A percentile compares a stretch with the other conserved stretches of the same genome.
Conservation (phyloP, 495 filamentous ascomycete species). For the Xylaria bambusicola region DNA sequence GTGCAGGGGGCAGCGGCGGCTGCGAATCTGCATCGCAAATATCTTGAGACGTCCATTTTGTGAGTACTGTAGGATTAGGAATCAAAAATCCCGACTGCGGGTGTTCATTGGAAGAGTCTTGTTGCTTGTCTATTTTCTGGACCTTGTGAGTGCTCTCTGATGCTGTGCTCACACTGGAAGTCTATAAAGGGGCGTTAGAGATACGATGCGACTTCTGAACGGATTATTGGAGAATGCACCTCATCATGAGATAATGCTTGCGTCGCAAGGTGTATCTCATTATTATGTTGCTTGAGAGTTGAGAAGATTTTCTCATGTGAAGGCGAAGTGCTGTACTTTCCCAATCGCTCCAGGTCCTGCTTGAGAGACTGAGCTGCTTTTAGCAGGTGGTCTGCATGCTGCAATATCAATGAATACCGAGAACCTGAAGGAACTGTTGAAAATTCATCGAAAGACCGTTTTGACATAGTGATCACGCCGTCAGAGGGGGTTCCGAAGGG, state of each 20-base stretch:
- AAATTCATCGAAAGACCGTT: constrained; percentile 30
- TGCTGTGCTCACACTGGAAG: background rate
- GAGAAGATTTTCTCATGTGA: constrained; percentile 23
- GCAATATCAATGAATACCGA: constrained; percentile 21
- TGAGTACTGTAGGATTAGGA: constrained; percentile 29
- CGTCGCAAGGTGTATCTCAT: constrained; percentile 23
- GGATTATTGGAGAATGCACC: constrained; percentile 6
- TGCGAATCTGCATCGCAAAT: constrained; percentile 33
- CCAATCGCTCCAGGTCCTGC: constrained; percentile 27
- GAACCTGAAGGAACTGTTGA: constrained; percentile 11
- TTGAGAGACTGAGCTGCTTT: constrained; percentile 31
- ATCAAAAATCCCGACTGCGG: constrained; percentile 18
- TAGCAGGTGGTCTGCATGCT: constrained; percentile 37
- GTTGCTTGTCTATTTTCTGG: constrained; percentile 20
- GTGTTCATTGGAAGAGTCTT: background rate
- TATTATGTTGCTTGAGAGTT: constrained; percentile 27
- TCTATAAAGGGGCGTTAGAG: constrained; percentile 14
- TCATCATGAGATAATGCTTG: constrained; percentile 25
- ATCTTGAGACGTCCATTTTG: constrained; percentile 46
- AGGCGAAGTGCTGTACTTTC: constrained; percentile 6
- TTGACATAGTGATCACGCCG: constrained; percentile 28
- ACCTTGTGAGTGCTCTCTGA: constrained; percentile 21
- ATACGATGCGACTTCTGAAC: background rate
- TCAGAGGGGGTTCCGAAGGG: too few species aligned
- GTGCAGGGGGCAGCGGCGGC: constrained; percentile 61